Conservation (phyloP, 164 flowering plant genomes). For the Vitis riparia region DNA sequence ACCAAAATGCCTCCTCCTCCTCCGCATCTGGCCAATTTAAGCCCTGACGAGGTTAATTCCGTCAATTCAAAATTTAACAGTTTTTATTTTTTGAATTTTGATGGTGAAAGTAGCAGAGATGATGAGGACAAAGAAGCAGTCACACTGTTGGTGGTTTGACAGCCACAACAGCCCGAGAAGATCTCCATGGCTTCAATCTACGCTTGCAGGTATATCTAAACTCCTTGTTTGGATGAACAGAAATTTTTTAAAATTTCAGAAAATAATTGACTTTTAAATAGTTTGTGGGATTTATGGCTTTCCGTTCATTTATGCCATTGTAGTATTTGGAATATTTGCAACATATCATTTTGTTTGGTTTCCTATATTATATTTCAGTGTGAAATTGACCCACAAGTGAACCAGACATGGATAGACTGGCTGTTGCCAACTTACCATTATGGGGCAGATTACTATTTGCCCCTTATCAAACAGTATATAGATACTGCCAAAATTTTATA, state of each 20-base stretch:
- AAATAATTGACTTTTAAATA: too few relatives aligned
- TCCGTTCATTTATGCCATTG: too few relatives aligned
- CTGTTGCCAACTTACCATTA: not conserved
- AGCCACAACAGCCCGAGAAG: constrained; percentile 51
- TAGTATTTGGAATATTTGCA: too few relatives aligned
- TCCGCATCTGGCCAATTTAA: too few relatives aligned
- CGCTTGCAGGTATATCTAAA: constrained; percentile 50
- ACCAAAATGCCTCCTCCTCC: too few relatives aligned
- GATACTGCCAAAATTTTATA: not conserved
- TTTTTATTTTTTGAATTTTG: not conserved
- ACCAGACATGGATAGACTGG: not conserved
- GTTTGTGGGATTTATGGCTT: too few relatives aligned
- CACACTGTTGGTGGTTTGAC: constrained; percentile 84
- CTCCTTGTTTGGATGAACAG: too few relatives aligned
- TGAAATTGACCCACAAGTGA: not conserved
- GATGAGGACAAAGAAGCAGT: constrained; percentile 35
- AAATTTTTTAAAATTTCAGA: too few relatives aligned
- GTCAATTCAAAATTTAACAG: too few relatives aligned
- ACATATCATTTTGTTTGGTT: not conserved
- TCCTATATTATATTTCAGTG: not conserved
- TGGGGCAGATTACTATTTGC: not conserved
- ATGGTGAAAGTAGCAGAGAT: constrained; percentile 25
- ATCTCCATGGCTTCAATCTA: constrained; percentile 79
- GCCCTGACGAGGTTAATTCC: too few relatives aligned
- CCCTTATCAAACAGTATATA: not conserved